Conservation (phyloP, 2,329 filamentous ascomycete genomes). For the Fusarium euwallaceae region DNA sequence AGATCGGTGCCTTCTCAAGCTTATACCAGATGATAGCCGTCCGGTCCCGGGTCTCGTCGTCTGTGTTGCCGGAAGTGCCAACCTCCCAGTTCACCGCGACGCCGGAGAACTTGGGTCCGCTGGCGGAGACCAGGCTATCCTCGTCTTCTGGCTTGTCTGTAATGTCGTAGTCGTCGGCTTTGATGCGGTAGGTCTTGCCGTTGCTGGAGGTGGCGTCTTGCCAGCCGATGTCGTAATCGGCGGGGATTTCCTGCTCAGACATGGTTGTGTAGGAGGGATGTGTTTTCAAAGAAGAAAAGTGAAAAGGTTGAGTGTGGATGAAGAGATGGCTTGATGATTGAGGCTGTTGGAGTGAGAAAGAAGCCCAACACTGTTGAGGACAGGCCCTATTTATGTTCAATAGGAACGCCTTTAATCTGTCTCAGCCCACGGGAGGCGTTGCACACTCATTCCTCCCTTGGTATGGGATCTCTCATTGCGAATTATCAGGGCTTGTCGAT, state of each 20-base stretch:
- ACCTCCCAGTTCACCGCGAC: neutral
- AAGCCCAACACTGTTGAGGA: neutral
- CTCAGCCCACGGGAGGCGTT: neutral
- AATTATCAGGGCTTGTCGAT: neutral
- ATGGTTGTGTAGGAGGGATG: neutral
- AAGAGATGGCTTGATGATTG: neutral
- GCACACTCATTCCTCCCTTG: neutral
- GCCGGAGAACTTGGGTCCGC: neutral
- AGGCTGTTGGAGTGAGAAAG: neutral
- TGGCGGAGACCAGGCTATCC: neutral
- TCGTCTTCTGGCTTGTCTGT: neutral
- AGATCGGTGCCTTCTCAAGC: neutral
- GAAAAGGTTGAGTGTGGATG: neutral
- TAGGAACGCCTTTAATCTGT: neutral
- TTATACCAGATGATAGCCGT: neutral
- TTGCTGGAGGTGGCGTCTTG: neutral
- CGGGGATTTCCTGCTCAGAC: neutral
- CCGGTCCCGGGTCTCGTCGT: neutral
- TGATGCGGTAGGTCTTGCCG: neutral
- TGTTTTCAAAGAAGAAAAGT: neutral
- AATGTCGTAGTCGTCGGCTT: neutral
- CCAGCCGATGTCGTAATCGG: neutral
- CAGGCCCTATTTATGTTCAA: neutral
- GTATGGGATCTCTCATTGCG: neutral
- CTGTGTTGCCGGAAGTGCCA: neutral